Base-by-base conservation (phyloP, 2,329 filamentous ascomycete genomes). In the Pyrenochaeta sp. region DNA sequence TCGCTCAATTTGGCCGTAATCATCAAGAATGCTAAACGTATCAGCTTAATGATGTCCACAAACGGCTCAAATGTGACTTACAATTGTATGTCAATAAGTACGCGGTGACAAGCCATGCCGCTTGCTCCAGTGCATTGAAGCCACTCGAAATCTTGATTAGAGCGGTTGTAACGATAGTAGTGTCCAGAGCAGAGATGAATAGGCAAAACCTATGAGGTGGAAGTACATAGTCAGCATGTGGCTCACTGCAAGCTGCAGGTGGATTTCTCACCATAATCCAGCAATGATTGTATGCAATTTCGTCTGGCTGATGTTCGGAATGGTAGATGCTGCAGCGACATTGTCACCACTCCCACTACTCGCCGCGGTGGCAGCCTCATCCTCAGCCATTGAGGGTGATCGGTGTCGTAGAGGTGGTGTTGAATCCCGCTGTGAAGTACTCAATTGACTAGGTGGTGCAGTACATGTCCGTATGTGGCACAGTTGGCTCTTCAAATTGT, bases 1-100 rank as follows among this genome's bases (percentile, higher is more conserved):
- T 74, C 72, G 48, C 68, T 71, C 27, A 73, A 45, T 37, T 71
- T 75, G 4, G 71, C 66, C 6, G 60, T 61, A n/a, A 75, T 68
- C 61, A 74, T 66, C n/a, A 75, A 41, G 45, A 73, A 73, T 3
- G 68, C 68, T 71, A 3, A 1, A 17, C 15, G 9, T 20, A n/a
- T 58, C 4, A 54, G 42, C 15, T 14, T 10, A 1, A 10, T 9
- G 7, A 3, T 20, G 2, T 39, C 21, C 6, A 23, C n/a, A 0
- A 2, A 45, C 12, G 27, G 7, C 14, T 12, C 14, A 20, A 12
- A 2, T 21, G 12, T 2, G 36, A 43, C 55, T 50, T 44, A 63
- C 66, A 64, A 46, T 69, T 71, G 47, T 73, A 72, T 12, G 70
- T 72, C 33, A 73, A 48, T 4, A 74, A 55, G 51, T 73, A 75